These are phyloP conservation scores for Graphilbum fragrans DNA, from an alignment of 2,329 filamentous ascomycete genomes.

Conservation along the genomic window DNA sequence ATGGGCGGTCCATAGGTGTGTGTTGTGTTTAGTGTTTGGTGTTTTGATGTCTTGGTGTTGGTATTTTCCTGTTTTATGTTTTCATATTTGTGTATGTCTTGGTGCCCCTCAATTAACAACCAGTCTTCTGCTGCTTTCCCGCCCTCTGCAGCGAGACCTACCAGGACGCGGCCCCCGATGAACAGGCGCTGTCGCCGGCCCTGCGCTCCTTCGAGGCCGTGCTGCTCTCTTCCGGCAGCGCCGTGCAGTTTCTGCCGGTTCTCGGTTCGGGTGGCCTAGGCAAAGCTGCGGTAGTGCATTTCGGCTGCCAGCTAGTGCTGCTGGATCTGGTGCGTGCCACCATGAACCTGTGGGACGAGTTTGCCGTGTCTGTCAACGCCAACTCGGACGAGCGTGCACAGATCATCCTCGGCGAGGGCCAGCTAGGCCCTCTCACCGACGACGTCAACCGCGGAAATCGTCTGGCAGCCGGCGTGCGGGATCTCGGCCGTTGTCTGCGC, in stretches of 20 bases:
- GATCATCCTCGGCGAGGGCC: background rate
- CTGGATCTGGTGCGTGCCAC: background rate
- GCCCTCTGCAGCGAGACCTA: background rate
- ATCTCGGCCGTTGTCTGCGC: background rate
- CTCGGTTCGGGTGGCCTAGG: background rate
- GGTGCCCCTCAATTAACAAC: no score
- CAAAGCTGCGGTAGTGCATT: no score
- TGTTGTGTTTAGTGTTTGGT: no score
- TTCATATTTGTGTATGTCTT: no score
- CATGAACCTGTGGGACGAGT: background rate
- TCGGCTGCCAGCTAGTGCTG: background rate
- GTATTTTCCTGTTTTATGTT: no score
- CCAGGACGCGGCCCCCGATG: background rate
- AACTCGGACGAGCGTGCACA: background rate
- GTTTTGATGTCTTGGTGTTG: no score
- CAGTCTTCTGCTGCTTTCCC: no score
- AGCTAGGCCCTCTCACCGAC: background rate
- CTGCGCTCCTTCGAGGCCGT: background rate
- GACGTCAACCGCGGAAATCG: background rate
- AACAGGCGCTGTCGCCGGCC: background rate
- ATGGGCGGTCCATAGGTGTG: background rate
- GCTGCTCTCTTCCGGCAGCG: background rate
- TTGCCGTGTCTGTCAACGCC: background rate
- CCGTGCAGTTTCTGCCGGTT: background rate
- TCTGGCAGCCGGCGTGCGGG: background rate